phyloP scores from a whole-genome alignment of 2,329 filamentous ascomycete genomes.

The Colletotrichum horii region DNA sequence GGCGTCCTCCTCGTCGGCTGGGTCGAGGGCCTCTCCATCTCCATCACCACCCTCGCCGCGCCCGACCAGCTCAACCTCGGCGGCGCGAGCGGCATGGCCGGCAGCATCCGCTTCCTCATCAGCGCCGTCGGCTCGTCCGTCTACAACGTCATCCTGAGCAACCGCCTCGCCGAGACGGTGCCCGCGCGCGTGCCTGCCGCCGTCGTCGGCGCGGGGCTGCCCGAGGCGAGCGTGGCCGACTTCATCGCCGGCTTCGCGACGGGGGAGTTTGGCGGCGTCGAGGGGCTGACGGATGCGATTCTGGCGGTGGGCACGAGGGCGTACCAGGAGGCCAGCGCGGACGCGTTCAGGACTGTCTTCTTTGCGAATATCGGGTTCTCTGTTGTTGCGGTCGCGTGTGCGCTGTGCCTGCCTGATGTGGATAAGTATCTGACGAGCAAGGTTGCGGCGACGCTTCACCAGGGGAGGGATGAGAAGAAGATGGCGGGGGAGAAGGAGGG shows the following conservation, averaged over 20 bases:
- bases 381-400: constrained; percentile 32
- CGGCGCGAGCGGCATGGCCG: constrained; percentile 37
- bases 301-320: constrained; percentile 31
- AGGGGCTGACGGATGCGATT: constrained; percentile 34
- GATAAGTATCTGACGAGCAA: constrained; percentile 36
- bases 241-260: constrained; percentile 38
- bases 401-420: constrained; percentile 35
- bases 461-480: constrained; percentile 26
- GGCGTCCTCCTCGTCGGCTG: constrained; percentile 41
- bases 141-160: constrained; percentile 37
- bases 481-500: neutral
- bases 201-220: constrained; percentile 40
- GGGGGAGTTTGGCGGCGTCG: constrained; percentile 31
- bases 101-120: constrained; percentile 40
- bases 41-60: constrained; percentile 36
- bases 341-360: constrained; percentile 39
- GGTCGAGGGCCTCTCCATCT: constrained; percentile 38
- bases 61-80: constrained; percentile 40
- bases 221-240: constrained; percentile 33
- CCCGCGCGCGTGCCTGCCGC: constrained; percentile 34
- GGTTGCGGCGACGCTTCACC: constrained; percentile 37
- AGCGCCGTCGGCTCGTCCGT: constrained; percentile 36
- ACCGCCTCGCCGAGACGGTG: constrained; percentile 34
- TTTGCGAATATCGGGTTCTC: constrained; percentile 39
- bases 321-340: constrained; percentile 36